Conservation (phyloP, 2,329 filamentous ascomycete species). For the Teratosphaeria pseudoeucalypti region DNA sequence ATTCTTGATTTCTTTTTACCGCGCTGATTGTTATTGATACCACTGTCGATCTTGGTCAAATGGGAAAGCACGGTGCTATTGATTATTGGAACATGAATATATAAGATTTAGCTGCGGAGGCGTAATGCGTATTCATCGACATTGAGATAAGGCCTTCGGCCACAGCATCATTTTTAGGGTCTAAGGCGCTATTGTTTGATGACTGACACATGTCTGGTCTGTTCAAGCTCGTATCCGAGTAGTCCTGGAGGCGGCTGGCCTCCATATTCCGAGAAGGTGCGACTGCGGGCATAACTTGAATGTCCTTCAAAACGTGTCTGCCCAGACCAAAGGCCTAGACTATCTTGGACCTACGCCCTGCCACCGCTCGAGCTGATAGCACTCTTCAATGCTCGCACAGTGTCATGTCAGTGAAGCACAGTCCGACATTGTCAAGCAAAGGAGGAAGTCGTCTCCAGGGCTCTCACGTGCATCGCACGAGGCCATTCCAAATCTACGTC, state of each 20-base stretch:
- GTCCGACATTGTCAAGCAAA: background rate
- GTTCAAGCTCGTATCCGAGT: no score
- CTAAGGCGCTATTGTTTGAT: no score
- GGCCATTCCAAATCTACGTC: background rate
- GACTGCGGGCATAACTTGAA: no score
- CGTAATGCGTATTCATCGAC: background rate
- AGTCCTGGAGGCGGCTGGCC: no score
- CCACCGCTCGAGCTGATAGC: background rate
- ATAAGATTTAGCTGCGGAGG: background rate
- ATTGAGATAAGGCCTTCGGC: background rate
- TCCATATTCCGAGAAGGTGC: no score
- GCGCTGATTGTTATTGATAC: background rate
- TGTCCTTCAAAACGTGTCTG: no score
- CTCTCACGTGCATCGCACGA: background rate
- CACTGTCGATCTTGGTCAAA: background rate
- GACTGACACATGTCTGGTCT: no score
- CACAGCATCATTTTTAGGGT: background rate
- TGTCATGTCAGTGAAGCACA: background rate
- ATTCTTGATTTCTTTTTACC: background rate
- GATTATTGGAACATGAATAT: background rate
- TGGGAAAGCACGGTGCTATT: background rate
- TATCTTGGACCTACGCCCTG: background rate
- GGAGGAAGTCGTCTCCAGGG: background rate
- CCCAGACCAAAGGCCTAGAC: background rate
- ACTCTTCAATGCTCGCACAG: background rate